Evolutionary conservation across 164 flowering plant species (phyloP), one percentile per base, ranked within the genome.

Genomic region (Berberis vulgaris): DNA sequence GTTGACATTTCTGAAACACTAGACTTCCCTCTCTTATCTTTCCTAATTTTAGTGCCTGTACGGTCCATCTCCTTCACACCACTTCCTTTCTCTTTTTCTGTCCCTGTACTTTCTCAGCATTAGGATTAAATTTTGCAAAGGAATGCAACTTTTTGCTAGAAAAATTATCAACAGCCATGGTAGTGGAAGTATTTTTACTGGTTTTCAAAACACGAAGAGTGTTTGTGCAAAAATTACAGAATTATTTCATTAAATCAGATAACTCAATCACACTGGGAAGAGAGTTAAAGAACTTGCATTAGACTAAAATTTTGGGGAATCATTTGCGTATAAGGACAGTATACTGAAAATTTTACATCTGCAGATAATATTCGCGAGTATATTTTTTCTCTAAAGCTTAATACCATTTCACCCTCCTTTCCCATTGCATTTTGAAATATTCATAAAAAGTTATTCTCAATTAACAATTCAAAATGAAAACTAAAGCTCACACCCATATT

Each of bases 61-160:
- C 86, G 86, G 68, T 79, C 78, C 71, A 75, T 64, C 67, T 82
- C 86, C 67, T 60, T 68, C 45, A 75, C 55, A 6, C 63, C 7
- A 7, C 63, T 52, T 42, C 55, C 72, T 5, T 74, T 73, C 12
- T 62, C 73, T 47, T 57, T 63, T n/a, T 61, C 70, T 11, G 42
- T 39, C 59, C 54, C 63, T 8, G 49, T 12, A 49, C 46, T 44
- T 47, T 57, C 72, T 52, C 26, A 26, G 26, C 26, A 26, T 26
- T 26, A 26, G 54, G 5, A 73, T 76, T 77, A 60, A 79, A 67
- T 43, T 77, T 94, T 87, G 86, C 69, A 81, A 73, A 64, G 13
- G 54, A 7, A 10, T 8, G 5, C 41, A 50, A 41, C 42, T n/a
- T n/a, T 3, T 12, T 6, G 55, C 55, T 52, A 52, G 13, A 6